Percentiles rank a stretch among this genome's conserved stretches.
These are phyloP conservation scores for Styphnolobium japonicum DNA, from an alignment of 306 rosid species.

Conservation along the genomic window DNA sequence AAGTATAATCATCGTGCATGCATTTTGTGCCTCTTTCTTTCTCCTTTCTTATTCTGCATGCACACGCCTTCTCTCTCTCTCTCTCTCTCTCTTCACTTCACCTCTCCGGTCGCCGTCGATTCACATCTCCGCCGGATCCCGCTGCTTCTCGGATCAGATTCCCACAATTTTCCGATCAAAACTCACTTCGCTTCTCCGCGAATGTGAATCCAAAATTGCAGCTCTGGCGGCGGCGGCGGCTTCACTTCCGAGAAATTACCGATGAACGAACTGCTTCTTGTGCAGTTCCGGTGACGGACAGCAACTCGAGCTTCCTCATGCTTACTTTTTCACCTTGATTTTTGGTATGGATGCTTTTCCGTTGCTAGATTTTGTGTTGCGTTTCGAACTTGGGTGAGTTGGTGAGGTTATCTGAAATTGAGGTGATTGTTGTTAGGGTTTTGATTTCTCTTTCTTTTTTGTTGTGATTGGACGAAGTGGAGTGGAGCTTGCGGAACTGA, in stretches of 20 bases:
- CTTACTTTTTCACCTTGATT: conserved; percentile 18
- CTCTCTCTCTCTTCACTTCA: conserved; percentile 14
- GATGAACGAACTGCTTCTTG: conserved; percentile 4
- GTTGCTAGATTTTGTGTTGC: not conserved
- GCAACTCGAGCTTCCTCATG: not conserved
- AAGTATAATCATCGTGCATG: conserved; percentile 99
- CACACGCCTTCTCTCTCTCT: conserved; percentile 70
- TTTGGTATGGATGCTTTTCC: not conserved
- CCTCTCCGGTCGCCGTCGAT: conserved; percentile 33
- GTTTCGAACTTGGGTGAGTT: not conserved
- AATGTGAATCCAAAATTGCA: conserved; percentile 17
- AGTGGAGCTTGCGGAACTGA: conserved; percentile 37
- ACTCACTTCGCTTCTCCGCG: not conserved
- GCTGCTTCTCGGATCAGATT: not conserved
- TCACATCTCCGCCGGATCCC: conserved; percentile 9
- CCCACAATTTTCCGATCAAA: not conserved
- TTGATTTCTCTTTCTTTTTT: conserved; percentile 4
- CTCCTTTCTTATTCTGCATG: conserved; percentile 67
- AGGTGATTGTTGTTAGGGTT: conserved; percentile 52
- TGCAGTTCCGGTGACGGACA: not conserved
- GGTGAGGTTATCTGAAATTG: conserved; percentile 12
- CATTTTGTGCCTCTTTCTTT: conserved; percentile 60
- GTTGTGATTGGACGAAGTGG: conserved; percentile 14
- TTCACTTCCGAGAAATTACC: not conserved
- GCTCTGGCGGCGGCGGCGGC: not conserved